phyloP scores from a whole-genome alignment of 768 basidiomycete genomes.

The Tulasnella sp. region DNA sequence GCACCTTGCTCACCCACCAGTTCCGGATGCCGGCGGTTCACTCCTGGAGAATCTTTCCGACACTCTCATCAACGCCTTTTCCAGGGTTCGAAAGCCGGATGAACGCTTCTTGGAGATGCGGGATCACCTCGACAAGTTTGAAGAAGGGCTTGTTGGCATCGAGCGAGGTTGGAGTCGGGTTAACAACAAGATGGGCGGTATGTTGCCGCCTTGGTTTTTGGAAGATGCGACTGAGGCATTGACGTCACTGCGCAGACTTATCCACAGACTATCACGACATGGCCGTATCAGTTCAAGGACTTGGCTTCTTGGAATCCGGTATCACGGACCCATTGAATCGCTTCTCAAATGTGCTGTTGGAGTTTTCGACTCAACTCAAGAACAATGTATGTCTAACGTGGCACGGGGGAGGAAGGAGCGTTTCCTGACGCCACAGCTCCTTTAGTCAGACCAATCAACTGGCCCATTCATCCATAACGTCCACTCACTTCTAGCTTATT shows the following conservation, averaged over 20 bases:
- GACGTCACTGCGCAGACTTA: constrained; percentile 65
- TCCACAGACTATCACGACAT: constrained; percentile 96
- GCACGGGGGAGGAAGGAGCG: constrained; percentile 6
- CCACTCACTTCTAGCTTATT: constrained; percentile 90
- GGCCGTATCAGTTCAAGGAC: constrained; percentile 90
- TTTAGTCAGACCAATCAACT: constrained; percentile 54
- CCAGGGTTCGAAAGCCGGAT: constrained; percentile 93
- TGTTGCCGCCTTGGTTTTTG: constrained; percentile 30
- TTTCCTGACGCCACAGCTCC: not conserved
- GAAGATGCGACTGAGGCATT: not conserved
- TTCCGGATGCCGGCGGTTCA: constrained; percentile 69
- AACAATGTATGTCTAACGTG: constrained; percentile 56
- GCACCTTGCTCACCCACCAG: constrained; percentile 86
- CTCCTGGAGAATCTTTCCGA: constrained; percentile 95
- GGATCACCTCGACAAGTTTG: constrained; percentile 90
- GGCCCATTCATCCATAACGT: constrained; percentile 89
- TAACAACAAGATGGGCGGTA: constrained; percentile 81
- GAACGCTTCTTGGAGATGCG: constrained; percentile 91
- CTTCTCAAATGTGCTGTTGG: constrained; percentile 92
- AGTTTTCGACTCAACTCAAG: constrained; percentile 85
- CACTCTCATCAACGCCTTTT: constrained; percentile 92
- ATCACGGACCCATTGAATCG: constrained; percentile 97
- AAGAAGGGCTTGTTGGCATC: constrained; percentile 79
- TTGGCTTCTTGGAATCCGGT: constrained; percentile 96
- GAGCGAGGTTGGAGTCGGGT: constrained; percentile 79